phyloP scores from a whole-genome alignment of 495 filamentous ascomycete genomes.

The Daldinia caldariorum region DNA sequence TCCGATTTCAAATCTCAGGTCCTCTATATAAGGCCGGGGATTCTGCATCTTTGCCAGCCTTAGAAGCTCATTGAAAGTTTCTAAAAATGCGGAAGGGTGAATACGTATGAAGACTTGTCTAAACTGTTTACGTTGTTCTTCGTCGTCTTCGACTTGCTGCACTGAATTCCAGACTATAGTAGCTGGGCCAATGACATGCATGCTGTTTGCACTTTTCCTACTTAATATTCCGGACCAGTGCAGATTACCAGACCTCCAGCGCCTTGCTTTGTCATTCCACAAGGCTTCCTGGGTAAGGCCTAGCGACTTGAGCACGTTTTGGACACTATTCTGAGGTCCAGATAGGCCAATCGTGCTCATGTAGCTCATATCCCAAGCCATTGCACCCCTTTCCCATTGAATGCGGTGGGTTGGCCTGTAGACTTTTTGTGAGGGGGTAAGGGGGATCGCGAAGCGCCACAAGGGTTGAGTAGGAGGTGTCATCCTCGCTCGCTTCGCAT shows the following conservation, averaged over 20 bases:
- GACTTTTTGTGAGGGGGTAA: slow-evolving; percentile 86
- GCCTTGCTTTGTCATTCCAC: slow-evolving; percentile 70
- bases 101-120: slow-evolving; percentile 77
- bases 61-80: slow-evolving; percentile 82
- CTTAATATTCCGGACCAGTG: slow-evolving; percentile 72
- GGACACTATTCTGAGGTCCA: slow-evolving; percentile 69
- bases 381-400: slow-evolving; percentile 63
- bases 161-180: slow-evolving; percentile 74
- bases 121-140: slow-evolving; percentile 54
- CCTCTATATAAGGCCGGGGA: slow-evolving; percentile 80
- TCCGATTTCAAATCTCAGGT: slow-evolving; percentile 92
- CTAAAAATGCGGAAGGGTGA: slow-evolving; percentile 89
- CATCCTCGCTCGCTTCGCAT: slow-evolving; percentile 92
- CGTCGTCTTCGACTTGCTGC: slow-evolving; percentile 19
- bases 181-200: slow-evolving; percentile 75
- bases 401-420: slow-evolving; percentile 90
- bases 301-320: slow-evolving; percentile 70
- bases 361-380: slow-evolving; percentile 96
- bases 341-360: slow-evolving; percentile 85
- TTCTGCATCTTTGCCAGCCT: slow-evolving; percentile 73
- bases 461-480: slow-evolving; percentile 77
- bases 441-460: slow-evolving; percentile 88
- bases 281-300: slow-evolving; percentile 66
- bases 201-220: slow-evolving; percentile 64
- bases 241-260: slow-evolving; percentile 79